Evolutionary conservation across 306 rosid genomes (phyloP).

Genomic region (Comarum palustre): DNA sequence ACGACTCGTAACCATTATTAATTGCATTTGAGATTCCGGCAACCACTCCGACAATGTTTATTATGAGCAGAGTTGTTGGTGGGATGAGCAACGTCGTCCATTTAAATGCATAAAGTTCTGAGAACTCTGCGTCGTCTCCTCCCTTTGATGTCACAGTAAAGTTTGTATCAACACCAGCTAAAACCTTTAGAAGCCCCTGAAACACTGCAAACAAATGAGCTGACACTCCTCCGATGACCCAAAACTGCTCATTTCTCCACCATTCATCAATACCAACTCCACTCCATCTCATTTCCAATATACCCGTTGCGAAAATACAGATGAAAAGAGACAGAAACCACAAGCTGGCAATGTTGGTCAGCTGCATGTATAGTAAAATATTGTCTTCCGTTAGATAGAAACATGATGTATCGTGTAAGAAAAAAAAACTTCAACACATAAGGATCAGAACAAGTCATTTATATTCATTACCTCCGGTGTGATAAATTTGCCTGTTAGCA

Average conservation of each 20-base stretch:
- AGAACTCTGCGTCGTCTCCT: conserved; percentile 22
- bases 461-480: conserved; percentile 53
- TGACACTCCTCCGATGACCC: conserved; percentile 74
- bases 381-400: background rate
- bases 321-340: conserved; percentile 67
- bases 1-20: conserved; percentile 51
- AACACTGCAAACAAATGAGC: conserved; percentile 58
- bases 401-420: background rate
- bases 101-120: conserved; percentile 37
- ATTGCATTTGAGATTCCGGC: conserved; percentile 62
- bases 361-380: conserved; percentile 36
- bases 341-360: conserved; percentile 47
- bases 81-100: conserved; percentile 65
- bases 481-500: conserved; percentile 67
- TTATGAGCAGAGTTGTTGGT: conserved; percentile 61
- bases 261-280: conserved; percentile 61
- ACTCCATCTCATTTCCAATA: conserved; percentile 76
- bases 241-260: conserved; percentile 84
- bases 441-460: background rate
- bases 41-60: conserved; percentile 58
- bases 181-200: conserved; percentile 52
- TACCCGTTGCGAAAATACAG: conserved; percentile 51
- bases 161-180: conserved; percentile 57
- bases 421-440: background rate
- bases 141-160: conserved; percentile 47